A percentile compares a stretch with the other conserved stretches of the same genome.
These are phyloP conservation scores for Cucurbitaria berberidis DNA, from an alignment of 2,329 filamentous ascomycete species.

Conservation along the genomic window DNA sequence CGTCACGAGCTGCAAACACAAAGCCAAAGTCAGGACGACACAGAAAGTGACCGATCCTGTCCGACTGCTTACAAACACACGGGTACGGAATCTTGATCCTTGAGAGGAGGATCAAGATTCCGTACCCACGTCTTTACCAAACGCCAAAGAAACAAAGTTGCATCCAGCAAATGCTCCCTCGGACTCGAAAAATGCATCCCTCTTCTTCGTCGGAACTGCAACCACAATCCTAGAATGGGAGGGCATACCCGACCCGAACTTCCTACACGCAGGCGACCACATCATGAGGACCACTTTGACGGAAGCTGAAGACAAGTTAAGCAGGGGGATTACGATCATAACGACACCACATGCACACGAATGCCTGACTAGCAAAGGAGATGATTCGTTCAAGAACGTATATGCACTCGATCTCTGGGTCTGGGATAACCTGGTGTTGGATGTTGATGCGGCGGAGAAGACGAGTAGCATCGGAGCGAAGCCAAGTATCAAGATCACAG, in stretches of 20 bases:
- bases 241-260: conserved; percentile 58
- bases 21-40: conserved; percentile 1
- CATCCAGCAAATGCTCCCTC: conserved; percentile 49
- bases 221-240: conserved; percentile 64
- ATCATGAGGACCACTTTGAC: conserved; percentile 68
- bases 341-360: conserved; percentile 67
- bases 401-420: conserved; percentile 63
- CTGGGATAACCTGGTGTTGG: conserved; percentile 60
- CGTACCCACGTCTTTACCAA: conserved; percentile 47
- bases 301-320: conserved; percentile 58
- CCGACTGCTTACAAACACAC: too few species aligned
- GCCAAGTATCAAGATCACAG: conserved; percentile 63
- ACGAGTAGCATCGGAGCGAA: conserved; percentile 17
- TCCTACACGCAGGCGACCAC: conserved; percentile 69
- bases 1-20: background rate
- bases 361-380: conserved; percentile 55
- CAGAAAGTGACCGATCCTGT: too few species aligned
- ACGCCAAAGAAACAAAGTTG: conserved; percentile 53
- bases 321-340: conserved; percentile 65
- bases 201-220: conserved; percentile 64
- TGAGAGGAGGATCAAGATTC: conserved; percentile 45
- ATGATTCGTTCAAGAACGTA: conserved; percentile 62
- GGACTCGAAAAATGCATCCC: conserved; percentile 51
- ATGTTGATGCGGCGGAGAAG: conserved; percentile 43
- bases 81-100: too few species aligned